Base-by-base conservation (phyloP, 495 filamentous ascomycete species). In the Aspergillus panamensis region DNA sequence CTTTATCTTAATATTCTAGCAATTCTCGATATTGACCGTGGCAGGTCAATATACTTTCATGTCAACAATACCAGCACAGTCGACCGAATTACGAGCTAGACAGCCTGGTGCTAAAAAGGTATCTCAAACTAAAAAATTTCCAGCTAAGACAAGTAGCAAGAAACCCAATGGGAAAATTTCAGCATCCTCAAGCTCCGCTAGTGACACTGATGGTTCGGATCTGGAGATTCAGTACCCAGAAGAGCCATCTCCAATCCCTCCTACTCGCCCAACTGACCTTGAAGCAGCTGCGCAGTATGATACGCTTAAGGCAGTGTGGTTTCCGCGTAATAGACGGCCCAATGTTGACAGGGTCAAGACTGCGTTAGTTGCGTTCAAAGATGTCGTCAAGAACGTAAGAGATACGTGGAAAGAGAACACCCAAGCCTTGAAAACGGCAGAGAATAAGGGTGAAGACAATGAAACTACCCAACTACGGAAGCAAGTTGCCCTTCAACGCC, bases 231-330 rank as follows among this genome's bases (percentile, higher is more conserved):
- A 71, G 48, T 58, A 55, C 3, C 71, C 73, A 5, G 71, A 74
- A 31, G 81, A 87, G 51, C 69, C 69, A 6, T 82, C 79, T 16
- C 81, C 82, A 14, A 60, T 84, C n/a, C 82, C 85, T 6, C 29
- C 70, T 39, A 60, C 42, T 61, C 77, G 80, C 10, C 81, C 83
- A 29, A 76, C 50, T 20, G 80, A 83, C 49, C 76, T 81, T 3
- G 63, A 76, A 33, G 80, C 78, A 55, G 85, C 80, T 25, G 74
- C 81, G 0, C 69, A 80, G 42, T 89, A 87, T 62, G 86, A 90
- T 59, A 73, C 81, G 1, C 75, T 87, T 25, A 80, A 82, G 65
- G 84, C 84, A 19, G 77, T 89, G 16, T 89, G 87, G 86, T 80
- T 71, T 12, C 79, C 82, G n/a, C 76, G 78, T 32, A 82, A 77